Base-by-base conservation (phyloP, 306 rosid species). In the Acacia acuminata region DNA sequence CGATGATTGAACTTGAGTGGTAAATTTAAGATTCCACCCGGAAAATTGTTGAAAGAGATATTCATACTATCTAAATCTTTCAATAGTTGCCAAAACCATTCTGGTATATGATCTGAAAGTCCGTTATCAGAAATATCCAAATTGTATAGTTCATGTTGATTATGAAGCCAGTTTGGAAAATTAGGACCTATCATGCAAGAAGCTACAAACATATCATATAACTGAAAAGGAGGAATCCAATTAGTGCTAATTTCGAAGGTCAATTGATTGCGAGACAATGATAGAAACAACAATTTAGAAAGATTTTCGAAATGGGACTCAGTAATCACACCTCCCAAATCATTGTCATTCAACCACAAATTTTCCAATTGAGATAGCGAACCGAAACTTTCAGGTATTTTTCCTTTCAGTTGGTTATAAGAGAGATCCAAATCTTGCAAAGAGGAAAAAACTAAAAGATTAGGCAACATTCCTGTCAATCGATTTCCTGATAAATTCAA, bases 71-170 rank as follows among this genome's bases (percentile, higher is more conserved):
- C 3, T 4, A 5, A 4, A 19, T 53, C 2, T 53, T 19, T 0
- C 9, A 53, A 53, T 15, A 53, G 9, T 17, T 5, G 3, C 86
- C 86, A 83, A 71, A 83, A 63, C 79, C 76, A 50, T 0, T 75
- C 53, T 5, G 84, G 84, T 6, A 84, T 45, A 14, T 6, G 5
- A 71, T 65, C 79, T 4, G 16, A 5, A 36, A 84, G 30, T 13
- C 71, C 24, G 10, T 24, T 53, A 60, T 75, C 0, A 4, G 82
- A 75, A 60, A 75, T 70, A 63, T 79, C 63, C 0, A 79, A 32
- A 2, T 0, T 1, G 0, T 0, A 0, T 8, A 80, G 15, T 1
- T 2, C 0, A 8, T 2, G 63, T 30, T 76, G 82, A 60, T 2
- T 25, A 0, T 61, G 50, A 5, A 84, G 73, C 84, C 79, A 84